Percentiles rank a stretch among this genome's conserved stretches.
Conservation (phyloP, 2,329 filamentous ascomycete species). For the Chrysosporium queenslandicum region DNA sequence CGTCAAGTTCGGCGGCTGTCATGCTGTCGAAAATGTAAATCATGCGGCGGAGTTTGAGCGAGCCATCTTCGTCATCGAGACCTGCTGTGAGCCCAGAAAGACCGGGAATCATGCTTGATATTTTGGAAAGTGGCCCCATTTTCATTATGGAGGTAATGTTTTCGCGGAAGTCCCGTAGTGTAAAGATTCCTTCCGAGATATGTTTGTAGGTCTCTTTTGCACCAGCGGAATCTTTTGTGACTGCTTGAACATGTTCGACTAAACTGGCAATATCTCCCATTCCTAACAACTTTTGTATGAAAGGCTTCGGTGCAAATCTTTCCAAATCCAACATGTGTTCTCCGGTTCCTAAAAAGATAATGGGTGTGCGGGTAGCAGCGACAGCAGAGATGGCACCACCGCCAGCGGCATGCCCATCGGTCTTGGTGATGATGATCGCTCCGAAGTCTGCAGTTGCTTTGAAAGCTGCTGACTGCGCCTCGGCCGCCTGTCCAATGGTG, state of each 20-base stretch:
- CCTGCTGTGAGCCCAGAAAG: constrained; percentile 88
- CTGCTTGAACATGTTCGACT: constrained; percentile 89
- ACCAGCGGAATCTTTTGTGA: constrained; percentile 75
- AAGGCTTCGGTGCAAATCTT: constrained; percentile 82
- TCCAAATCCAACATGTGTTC: constrained; percentile 96
- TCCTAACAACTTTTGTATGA: constrained; percentile 84
- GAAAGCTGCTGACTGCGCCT: constrained; percentile 90
- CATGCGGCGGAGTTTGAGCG: constrained; percentile 89
- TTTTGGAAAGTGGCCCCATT: constrained; percentile 94
- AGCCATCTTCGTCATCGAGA: constrained; percentile 96
- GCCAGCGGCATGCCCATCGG: constrained; percentile 86
- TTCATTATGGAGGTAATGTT: constrained; percentile 99
- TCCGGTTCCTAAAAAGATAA: constrained; percentile 95
- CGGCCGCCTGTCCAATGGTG: constrained; percentile 91
- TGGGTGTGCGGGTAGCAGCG: constrained; percentile 89
- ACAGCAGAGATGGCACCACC: constrained; percentile 97
- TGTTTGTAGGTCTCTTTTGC: constrained; percentile 97
- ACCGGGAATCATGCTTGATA: constrained; percentile 97
- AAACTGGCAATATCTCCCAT: constrained; percentile 96
- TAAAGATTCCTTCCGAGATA: constrained; percentile 93
- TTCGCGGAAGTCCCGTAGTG: constrained; percentile 83
- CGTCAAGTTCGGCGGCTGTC: constrained; percentile 91
- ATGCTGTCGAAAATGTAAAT: constrained; percentile 98
- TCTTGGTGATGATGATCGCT: constrained; percentile 98
- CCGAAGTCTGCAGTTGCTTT: constrained; percentile 96